A percentile compares a stretch with the other conserved stretches of the same genome.
These are phyloP conservation scores for Mycena maculata DNA, from an alignment of 768 basidiomycete genomes.

Conservation along the genomic window DNA sequence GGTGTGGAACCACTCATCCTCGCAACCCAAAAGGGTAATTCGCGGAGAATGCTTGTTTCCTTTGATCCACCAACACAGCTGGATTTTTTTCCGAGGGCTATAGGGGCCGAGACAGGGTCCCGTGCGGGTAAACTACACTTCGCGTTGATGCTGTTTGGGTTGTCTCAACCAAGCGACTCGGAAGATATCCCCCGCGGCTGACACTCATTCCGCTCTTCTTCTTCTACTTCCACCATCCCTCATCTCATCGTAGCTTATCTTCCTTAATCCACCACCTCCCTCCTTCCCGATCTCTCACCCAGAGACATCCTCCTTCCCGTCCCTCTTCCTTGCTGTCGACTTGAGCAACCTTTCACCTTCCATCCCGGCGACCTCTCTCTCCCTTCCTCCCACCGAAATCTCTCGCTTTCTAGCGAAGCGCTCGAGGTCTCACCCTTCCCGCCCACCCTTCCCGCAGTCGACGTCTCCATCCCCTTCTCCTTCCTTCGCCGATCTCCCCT, in stretches of 20 bases:
- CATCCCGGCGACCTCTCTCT: neutral
- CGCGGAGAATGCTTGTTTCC: neutral
- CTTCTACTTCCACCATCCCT: neutral
- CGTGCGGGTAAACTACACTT: neutral
- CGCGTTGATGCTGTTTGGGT: neutral
- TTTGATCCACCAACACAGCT: neutral
- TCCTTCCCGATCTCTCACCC: neutral
- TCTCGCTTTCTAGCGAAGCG: neutral
- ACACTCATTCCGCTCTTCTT: neutral
- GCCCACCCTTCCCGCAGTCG: too few species aligned
- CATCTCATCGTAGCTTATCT: neutral
- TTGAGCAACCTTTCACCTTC: neutral
- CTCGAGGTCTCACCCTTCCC: neutral
- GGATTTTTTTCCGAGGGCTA: neutral
- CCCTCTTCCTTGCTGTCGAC: neutral
- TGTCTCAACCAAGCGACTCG: neutral
- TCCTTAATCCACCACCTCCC: neutral
- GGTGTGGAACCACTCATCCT: neutral
- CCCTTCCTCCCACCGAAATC: neutral
- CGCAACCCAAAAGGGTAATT: neutral
- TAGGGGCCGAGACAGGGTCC: neutral
- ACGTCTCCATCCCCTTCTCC: too few species aligned
- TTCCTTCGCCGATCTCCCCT: too few species aligned
- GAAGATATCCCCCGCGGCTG: neutral
- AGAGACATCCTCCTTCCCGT: neutral